phyloP scores from a whole-genome alignment of 208 protist species.

The Blastocrithidia nonstop region DNA sequence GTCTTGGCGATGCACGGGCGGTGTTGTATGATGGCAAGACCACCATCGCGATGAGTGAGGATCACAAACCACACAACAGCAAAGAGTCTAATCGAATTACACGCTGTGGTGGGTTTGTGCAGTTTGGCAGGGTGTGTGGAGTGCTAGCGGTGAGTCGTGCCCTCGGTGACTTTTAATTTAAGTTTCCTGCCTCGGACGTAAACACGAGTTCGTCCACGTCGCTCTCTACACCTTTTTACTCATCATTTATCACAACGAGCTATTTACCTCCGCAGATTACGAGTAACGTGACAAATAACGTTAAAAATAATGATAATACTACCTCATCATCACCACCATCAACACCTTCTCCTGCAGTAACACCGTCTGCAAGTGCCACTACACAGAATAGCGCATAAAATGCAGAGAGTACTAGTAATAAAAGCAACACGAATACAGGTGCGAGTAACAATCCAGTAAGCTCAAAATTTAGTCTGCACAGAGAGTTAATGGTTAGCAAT shows the following conservation, averaged over 20 bases:
- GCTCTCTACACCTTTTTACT: background rate
- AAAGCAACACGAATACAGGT: too few species aligned
- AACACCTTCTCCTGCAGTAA: too few species aligned
- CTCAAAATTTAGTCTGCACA: conserved; percentile 14
- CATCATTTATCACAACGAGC: background rate
- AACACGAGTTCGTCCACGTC: conserved; percentile 1
- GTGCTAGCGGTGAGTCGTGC: conserved; percentile 86
- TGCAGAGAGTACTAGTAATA: background rate
- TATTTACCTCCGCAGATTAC: too few species aligned
- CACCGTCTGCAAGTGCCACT: too few species aligned
- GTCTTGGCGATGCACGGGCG: conserved; percentile 75
- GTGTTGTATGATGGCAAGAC: conserved; percentile 60
- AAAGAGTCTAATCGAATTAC: conserved; percentile 73
- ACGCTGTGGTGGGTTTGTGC: conserved; percentile 73
- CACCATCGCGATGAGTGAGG: conserved; percentile 79
- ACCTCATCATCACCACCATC: too few species aligned
- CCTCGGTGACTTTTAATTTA: conserved; percentile 88
- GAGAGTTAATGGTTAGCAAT: conserved; percentile 67
- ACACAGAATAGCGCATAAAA: background rate
- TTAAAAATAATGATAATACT: too few species aligned
- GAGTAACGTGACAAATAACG: too few species aligned
- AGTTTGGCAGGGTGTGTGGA: conserved; percentile 81
- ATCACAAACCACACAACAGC: conserved; percentile 82
- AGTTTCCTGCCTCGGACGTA: conserved; percentile 18
- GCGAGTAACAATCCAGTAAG: conserved; percentile 2